These are phyloP conservation scores for Pueraria montana DNA, from an alignment of 306 rosid species.

Conservation along the genomic window DNA sequence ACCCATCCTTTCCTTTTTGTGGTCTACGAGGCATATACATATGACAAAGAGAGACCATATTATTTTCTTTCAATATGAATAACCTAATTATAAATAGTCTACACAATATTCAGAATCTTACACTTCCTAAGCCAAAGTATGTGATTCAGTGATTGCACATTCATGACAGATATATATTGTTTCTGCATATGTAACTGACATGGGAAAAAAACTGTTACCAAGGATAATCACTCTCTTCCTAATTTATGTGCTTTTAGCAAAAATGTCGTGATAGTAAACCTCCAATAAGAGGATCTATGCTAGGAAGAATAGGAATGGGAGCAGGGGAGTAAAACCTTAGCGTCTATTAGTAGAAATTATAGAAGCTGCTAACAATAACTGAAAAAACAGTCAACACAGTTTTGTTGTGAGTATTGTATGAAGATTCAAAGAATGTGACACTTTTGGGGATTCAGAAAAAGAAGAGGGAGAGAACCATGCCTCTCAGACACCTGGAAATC, in stretches of 20 bases:
- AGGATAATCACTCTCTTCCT: background rate
- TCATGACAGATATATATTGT: background rate
- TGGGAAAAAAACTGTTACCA: background rate
- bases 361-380: background rate
- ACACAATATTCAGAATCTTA: background rate
- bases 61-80: constrained; percentile 23
- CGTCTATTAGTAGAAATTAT: background rate
- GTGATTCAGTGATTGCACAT: no score
- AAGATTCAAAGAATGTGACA: no score
- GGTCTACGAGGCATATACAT: constrained; percentile 60
- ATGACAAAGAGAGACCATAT: constrained; percentile 26
- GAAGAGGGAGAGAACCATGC: background rate
- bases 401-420: no score
- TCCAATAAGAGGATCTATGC: background rate
- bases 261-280: background rate
- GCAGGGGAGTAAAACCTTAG: background rate
- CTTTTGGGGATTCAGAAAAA: background rate
- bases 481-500: background rate
- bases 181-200: background rate
- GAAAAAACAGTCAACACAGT: background rate
- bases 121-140: background rate
- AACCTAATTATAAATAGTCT: background rate
- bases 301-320: background rate
- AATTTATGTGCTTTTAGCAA: background rate
- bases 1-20: constrained; percentile 96